phyloP scores from a whole-genome alignment of 257 asterid species.

The Marsdenia floribunda region DNA sequence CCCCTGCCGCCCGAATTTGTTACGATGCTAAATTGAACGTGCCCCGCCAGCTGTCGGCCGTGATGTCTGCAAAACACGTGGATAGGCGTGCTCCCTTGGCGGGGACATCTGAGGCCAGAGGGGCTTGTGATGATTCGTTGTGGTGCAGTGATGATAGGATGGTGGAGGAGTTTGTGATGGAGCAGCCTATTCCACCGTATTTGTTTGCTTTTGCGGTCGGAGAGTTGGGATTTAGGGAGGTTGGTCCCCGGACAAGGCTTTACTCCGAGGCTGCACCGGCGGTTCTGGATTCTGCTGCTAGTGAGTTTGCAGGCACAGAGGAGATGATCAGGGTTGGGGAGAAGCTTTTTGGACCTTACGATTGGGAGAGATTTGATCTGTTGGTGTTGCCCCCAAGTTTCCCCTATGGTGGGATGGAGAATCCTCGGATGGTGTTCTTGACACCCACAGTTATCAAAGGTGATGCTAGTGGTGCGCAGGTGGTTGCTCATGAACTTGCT shows the following conservation, averaged over 20 bases:
- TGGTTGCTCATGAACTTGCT: conserved; percentile 97
- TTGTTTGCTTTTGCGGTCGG: conserved; percentile 93
- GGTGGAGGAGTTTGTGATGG: conserved; percentile 90
- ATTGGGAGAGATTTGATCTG: conserved; percentile 96
- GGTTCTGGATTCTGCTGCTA: conserved; percentile 69
- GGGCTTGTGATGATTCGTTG: conserved; percentile 60
- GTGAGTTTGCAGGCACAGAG: conserved; percentile 83
- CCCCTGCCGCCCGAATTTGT: conserved; percentile 78
- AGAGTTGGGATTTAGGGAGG: conserved; percentile 78
- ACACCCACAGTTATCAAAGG: conserved; percentile 94
- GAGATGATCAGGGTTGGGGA: conserved; percentile 91
- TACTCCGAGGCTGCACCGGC: conserved; percentile 54
- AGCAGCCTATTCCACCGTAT: conserved; percentile 85
- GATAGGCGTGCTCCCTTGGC: conserved; percentile 44
- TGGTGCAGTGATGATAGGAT: conserved; percentile 85
- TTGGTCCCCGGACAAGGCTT: conserved; percentile 86
- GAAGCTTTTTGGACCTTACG: conserved; percentile 80
- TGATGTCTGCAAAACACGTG: conserved; percentile 73
- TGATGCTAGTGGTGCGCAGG: conserved; percentile 76
- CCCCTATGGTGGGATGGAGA: conserved; percentile 97
- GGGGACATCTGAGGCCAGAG: conserved; percentile 35
- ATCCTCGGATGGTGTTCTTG: conserved; percentile 90
- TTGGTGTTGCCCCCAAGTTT: conserved; percentile 96
- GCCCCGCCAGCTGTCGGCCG: conserved; percentile 65
- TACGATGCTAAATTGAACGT: conserved; percentile 64